Conservation (phyloP, 352 stramenopile genomes). For the Phytophthora idaei region DNA sequence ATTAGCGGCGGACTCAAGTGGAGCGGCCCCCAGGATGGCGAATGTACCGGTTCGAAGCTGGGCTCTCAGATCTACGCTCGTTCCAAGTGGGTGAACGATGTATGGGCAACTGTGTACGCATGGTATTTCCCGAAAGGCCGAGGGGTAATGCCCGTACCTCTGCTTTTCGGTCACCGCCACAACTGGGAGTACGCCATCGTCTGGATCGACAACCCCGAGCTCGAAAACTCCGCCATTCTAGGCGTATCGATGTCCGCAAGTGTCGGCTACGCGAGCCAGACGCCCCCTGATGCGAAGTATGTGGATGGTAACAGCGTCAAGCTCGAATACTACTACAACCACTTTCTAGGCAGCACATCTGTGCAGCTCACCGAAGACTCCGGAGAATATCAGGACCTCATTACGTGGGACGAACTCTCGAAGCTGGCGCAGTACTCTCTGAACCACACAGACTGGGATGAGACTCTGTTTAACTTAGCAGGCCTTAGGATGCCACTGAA, state of each 20-base stretch:
- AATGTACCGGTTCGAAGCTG: slow-evolving; percentile 32
- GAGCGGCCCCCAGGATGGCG: slow-evolving; percentile 27
- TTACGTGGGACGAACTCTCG: slow-evolving; percentile 33
- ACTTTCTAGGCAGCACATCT: slow-evolving; percentile 27
- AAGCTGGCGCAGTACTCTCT: slow-evolving; percentile 27
- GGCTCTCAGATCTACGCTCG: slow-evolving; percentile 36
- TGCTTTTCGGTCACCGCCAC: slow-evolving; percentile 41
- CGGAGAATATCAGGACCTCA: slow-evolving; percentile 33
- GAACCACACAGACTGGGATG: slow-evolving; percentile 32
- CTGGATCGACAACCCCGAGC: slow-evolving; percentile 31
- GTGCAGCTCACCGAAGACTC: slow-evolving; percentile 25
- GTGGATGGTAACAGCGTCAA: slow-evolving; percentile 27
- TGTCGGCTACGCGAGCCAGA: slow-evolving; percentile 14
- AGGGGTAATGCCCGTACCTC: slow-evolving; percentile 6
- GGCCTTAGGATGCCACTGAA: slow-evolving; percentile 30
- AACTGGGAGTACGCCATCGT: slow-evolving; percentile 52
- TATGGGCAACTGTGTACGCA: slow-evolving; percentile 35
- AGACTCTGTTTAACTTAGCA: slow-evolving; percentile 18
- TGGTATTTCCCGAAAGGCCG: slow-evolving; percentile 39
- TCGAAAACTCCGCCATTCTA: slow-evolving; percentile 25
- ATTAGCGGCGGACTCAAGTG: slow-evolving; percentile 33
- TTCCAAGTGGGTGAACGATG: slow-evolving; percentile 27
- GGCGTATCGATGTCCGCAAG: slow-evolving; percentile 32
- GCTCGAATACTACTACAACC: slow-evolving; percentile 34
- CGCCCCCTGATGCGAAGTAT: slow-evolving; percentile 10